Evolutionary conservation across 352 stramenopile species (phyloP), one percentile per base, ranked within the genome.

Genomic region (Blastocystis sp.): DNA sequence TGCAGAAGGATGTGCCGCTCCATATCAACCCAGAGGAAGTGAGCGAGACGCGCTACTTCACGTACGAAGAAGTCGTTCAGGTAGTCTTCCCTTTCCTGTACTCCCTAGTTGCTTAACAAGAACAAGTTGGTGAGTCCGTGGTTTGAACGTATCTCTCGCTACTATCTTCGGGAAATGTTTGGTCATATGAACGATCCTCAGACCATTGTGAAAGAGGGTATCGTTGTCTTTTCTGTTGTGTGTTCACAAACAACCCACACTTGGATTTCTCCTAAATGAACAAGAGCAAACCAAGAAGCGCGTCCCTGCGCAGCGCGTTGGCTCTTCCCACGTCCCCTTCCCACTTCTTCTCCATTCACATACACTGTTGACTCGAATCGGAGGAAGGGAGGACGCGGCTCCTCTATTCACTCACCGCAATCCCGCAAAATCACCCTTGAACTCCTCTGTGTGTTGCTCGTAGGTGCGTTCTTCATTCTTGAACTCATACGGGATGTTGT

Each of bases 1-100:
- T 93, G 42, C 87, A 90, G 77, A 89, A 88, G 0, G 90, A 92
- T 11, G 88, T 97, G 9, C 87, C 88, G 27, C 77, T 98, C 38
- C 87, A 93, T 21, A 89, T 95, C 16, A 96, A 98, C 87, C 88
- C 90, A 38, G 96, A 98, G 48, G 95, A 98, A 88, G 94, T 97
- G 27, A 89, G 89, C 27, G 90, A 92, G 44, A 88, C 93, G 4
- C 93, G 96, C 84, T 97, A 94, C 88, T 90, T 98, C 59, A 88
- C 89, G 40, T 53, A 88, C 36, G 63, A 89, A 24, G 86, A 92
- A 87, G 88, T 89, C 88, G n/a, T 16, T 7, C 49, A 86, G 14
- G 88, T 88, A 6, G 21, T 29, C 18, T 27, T 14, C 34, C 40
- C 7, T 54, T 63, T 14, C 6, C 36, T 21, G 16, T n/a, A 87